Evolutionary conservation across 2,329 filamentous ascomycete species (phyloP), one percentile per base, ranked within the genome.

Genomic region (Teratosphaeria destructans): DNA sequence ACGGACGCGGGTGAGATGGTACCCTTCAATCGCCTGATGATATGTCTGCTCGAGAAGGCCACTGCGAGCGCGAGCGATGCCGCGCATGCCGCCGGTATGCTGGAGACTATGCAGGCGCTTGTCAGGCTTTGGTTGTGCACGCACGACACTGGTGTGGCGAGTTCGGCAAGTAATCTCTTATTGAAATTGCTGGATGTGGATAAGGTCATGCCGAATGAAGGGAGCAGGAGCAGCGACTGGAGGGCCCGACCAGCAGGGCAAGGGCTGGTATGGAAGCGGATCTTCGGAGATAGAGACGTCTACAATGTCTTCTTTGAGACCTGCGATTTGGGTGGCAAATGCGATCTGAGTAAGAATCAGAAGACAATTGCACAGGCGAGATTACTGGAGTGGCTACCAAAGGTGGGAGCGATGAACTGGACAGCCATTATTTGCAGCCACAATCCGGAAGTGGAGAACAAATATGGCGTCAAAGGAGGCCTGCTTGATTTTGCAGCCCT

Each of bases 301-400:
- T 85, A 85, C 64, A 75, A 74, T 1, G 72, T 79, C 7, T 74
- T 86, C 35, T 86, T 83, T 70, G 77, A 79, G 34, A 74, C 79
- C 57, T 84, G 80, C 66, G 81, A 78, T 62, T 71, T 79, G 52
- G 71, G 72, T 8, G 64, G 69, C 53, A 70, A 71, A n/a, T 26
- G 27, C 35, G 57, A 26, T 7, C 47, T 34, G 16, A 77, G 73
- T 63, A 81, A 79, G 64, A 76, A 76, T 57, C 76, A 82, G 59
- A 82, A 77, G 64, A 83, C 84, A 0, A 74, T 86, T 39, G 80
- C 83, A 1, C 84, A 86, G 68, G 82, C 82, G 23, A 77, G 84
- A 56, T 64, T 87, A 55, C 74, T 86, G 70, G 81, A 82, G 26
- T 81, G 83, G 71, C 70, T 86, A 47, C 77, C 80, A 2, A 78